These are phyloP conservation scores for Shiraia sp. DNA, from an alignment of 2,329 filamentous ascomycete species.

Conservation along the genomic window DNA sequence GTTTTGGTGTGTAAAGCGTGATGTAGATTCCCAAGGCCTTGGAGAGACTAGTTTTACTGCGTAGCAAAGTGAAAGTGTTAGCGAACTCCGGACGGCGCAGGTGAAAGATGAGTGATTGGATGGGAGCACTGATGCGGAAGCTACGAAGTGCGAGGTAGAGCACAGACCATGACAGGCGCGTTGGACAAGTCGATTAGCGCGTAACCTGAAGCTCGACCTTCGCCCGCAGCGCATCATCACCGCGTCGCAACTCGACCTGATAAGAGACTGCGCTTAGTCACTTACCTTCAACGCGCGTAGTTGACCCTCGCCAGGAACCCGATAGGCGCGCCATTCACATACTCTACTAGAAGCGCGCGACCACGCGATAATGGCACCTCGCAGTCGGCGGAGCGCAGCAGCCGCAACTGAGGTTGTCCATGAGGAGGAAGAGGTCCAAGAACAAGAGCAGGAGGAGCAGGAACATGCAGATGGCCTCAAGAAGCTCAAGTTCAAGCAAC, in stretches of 20 bases:
- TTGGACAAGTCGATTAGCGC: constrained; percentile 18
- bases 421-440: constrained; percentile 22
- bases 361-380: constrained; percentile 44
- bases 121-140: neutral
- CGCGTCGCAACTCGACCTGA: constrained; percentile 15
- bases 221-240: constrained; percentile 9
- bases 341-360: constrained; percentile 24
- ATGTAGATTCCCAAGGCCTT: too few relatives aligned
- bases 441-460: constrained; percentile 27
- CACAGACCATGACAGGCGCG: constrained; percentile 14
- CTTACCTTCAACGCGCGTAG: constrained; percentile 6
- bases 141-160: constrained; percentile 1
- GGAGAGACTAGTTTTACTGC: too few relatives aligned
- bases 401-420: constrained; percentile 36
- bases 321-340: constrained; percentile 4
- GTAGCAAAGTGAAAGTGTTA: neutral
- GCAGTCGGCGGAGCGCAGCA: constrained; percentile 44
- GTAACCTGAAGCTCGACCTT: constrained; percentile 14
- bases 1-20: too few relatives aligned
- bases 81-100: neutral
- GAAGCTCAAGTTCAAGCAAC: constrained; percentile 76
- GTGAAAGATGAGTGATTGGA: constrained; percentile 6
- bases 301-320: neutral
- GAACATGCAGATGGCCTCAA: constrained; percentile 23
- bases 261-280: constrained; percentile 6